These are phyloP conservation scores for Aeschynomene evenia DNA, from an alignment of 306 rosid genomes.

Conservation along the genomic window DNA sequence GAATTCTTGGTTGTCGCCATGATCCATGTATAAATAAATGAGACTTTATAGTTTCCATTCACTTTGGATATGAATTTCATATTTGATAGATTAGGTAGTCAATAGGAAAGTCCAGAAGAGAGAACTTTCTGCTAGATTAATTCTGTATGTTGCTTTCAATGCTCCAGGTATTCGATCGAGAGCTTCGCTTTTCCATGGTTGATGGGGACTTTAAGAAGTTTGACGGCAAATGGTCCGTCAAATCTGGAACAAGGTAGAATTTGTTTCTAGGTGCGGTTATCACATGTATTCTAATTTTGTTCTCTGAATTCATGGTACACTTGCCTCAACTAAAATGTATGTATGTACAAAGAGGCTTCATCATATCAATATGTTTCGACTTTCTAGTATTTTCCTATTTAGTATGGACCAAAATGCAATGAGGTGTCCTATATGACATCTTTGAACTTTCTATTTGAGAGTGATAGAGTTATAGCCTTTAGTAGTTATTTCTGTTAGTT, in stretches of 20 bases:
- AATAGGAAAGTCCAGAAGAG: not conserved
- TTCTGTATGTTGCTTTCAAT: not conserved
- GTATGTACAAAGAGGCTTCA: no score
- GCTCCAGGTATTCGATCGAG: slow-evolving; percentile 72
- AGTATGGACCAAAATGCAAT: not conserved
- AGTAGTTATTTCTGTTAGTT: no score
- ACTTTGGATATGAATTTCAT: not conserved
- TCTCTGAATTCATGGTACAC: not conserved
- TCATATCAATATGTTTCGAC: not conserved
- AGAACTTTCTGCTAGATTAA: slow-evolving; percentile 16
- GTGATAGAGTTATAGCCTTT: no score
- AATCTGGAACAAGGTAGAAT: slow-evolving; percentile 71
- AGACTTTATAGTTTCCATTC: slow-evolving; percentile 10
- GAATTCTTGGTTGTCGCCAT: not conserved
- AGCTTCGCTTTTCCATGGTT: slow-evolving; percentile 93
- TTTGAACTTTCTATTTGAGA: not conserved
- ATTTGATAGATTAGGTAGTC: not conserved
- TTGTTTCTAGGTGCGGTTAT: slow-evolving; percentile 14
- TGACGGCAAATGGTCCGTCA: slow-evolving; percentile 92
- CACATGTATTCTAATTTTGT: not conserved
- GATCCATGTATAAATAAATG: not conserved
- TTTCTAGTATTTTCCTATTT: no score
- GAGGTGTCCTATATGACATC: not conserved
- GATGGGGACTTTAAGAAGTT: slow-evolving; percentile 96
- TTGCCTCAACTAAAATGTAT: not conserved